These are phyloP conservation scores for Agarophyton chilense DNA, from an alignment of 23 red algal genomes.

Conservation along the genomic window DNA sequence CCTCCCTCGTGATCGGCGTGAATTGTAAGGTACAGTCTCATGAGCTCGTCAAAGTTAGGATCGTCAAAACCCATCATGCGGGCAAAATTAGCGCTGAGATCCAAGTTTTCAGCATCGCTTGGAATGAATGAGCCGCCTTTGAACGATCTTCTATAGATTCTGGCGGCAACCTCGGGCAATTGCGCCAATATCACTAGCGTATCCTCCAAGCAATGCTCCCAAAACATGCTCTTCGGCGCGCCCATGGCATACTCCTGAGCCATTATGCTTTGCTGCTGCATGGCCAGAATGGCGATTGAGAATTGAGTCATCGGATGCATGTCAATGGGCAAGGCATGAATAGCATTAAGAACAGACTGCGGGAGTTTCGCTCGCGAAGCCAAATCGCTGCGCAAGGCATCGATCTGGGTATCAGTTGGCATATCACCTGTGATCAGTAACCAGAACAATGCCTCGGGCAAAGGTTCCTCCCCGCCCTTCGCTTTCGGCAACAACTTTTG, in stretches of 20 bases:
- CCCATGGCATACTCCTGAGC: slow-evolving; percentile 87
- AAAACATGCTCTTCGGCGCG: slow-evolving; percentile 80
- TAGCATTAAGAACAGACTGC: slow-evolving; percentile 50
- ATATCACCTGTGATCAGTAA: slow-evolving; percentile 94
- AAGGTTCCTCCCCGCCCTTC: slow-evolving; percentile 75
- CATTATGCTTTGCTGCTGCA: slow-evolving; percentile 92
- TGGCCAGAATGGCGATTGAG: slow-evolving; percentile 62
- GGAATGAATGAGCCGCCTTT: slow-evolving; percentile 67
- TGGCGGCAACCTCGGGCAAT: slow-evolving; percentile 89
- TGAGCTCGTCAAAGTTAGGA: slow-evolving; percentile 89
- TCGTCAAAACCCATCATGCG: slow-evolving; percentile 93
- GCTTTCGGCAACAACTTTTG: slow-evolving; percentile 85
- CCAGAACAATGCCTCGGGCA: slow-evolving; percentile 93
- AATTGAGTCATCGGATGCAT: slow-evolving; percentile 98
- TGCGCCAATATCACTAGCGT: slow-evolving; percentile 83
- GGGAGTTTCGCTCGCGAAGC: slow-evolving; percentile 65
- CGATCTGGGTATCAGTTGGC: slow-evolving; percentile 79
- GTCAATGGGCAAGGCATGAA: slow-evolving; percentile 72
- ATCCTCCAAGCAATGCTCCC: slow-evolving; percentile 97
- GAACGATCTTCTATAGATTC: slow-evolving; percentile 89
- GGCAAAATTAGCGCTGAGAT: slow-evolving; percentile 82
- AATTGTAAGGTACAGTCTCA: slow-evolving; percentile 95
- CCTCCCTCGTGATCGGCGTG: slow-evolving; percentile 99
- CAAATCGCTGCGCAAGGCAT: slow-evolving; percentile 71
- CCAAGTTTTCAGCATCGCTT: slow-evolving; percentile 64